Conservation (phyloP, 768 basidiomycete genomes). For the Erythrobasidium yunnanense region DNA sequence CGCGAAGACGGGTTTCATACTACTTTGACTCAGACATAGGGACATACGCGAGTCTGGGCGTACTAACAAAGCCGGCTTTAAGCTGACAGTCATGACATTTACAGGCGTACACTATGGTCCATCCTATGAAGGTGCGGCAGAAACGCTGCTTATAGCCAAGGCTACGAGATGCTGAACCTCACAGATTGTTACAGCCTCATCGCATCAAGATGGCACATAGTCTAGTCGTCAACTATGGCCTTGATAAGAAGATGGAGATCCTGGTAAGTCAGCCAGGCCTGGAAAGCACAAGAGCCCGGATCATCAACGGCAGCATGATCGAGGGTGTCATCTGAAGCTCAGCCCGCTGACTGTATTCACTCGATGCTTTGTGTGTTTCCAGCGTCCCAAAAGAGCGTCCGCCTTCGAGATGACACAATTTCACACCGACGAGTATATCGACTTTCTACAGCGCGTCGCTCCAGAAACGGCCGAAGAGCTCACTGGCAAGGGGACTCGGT, state of each 20-base stretch:
- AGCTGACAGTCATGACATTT: too few relatives aligned
- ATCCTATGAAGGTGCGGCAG: conserved; percentile 26
- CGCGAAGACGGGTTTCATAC: conserved; percentile 19
- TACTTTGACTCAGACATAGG: conserved; percentile 23
- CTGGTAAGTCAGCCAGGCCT: conserved; percentile 51
- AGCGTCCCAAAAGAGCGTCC: conserved; percentile 62
- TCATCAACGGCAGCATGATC: not conserved
- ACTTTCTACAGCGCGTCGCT: conserved; percentile 75
- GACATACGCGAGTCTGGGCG: not conserved
- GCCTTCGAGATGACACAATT: conserved; percentile 78
- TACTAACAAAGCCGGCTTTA: too few relatives aligned
- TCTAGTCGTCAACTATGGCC: conserved; percentile 75
- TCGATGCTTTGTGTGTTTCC: not conserved
- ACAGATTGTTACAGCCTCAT: conserved; percentile 62
- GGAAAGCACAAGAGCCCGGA: not conserved
- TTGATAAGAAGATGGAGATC: conserved; percentile 89
- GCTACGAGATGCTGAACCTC: not conserved
- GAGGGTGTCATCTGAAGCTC: not conserved
- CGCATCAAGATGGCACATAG: conserved; percentile 89
- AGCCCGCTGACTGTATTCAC: not conserved
- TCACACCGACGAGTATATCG: conserved; percentile 96
- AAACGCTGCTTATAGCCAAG: not conserved
- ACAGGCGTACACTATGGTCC: conserved; percentile 26
- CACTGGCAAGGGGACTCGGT: conserved; percentile 72
- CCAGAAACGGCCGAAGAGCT: conserved; percentile 82